Conservation (phyloP, 1,139 yeast genomes). For the Suhomyces yuchorum region DNA sequence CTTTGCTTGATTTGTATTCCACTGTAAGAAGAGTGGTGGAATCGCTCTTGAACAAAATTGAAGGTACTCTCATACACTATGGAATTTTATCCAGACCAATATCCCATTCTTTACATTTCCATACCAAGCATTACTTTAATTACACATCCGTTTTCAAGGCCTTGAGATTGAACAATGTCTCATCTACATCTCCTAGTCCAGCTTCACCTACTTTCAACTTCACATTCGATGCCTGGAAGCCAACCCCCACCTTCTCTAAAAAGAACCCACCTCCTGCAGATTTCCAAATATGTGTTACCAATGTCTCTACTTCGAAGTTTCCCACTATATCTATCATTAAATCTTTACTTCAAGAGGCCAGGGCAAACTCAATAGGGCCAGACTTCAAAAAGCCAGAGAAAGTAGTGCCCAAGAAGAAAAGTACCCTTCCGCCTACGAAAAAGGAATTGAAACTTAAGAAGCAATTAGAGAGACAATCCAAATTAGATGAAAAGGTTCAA, state of each 20-base stretch:
- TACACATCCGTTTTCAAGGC: slow-evolving; percentile 43
- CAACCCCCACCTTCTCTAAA: slow-evolving; percentile 68
- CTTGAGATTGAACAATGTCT: slow-evolving; percentile 20
- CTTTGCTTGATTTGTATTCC: background rate
- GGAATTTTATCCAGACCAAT: slow-evolving; percentile 12
- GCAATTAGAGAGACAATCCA: slow-evolving; percentile 30
- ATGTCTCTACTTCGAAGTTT: slow-evolving; percentile 50
- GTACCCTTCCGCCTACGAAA: slow-evolving; percentile 18
- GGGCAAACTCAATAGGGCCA: background rate
- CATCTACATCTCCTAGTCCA: background rate
- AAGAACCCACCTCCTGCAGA: slow-evolving; percentile 66
- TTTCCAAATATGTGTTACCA: slow-evolving; percentile 65
- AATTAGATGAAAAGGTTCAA: slow-evolving; percentile 28
- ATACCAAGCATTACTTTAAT: slow-evolving; percentile 35
- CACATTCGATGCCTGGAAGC: slow-evolving; percentile 82
- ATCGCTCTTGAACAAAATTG: background rate
- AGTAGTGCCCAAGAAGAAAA: slow-evolving; percentile 13
- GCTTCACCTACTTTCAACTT: slow-evolving; percentile 16
- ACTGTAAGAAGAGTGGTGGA: background rate
- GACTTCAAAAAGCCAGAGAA: slow-evolving; percentile 12
- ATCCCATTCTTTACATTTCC: slow-evolving; percentile 15
- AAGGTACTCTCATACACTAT: background rate
- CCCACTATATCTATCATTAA: slow-evolving; percentile 53
- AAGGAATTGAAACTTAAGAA: slow-evolving; percentile 24
- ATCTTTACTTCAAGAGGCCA: slow-evolving; percentile 26